Evolutionary conservation across 345 rosid genomes (phyloP).

Genomic region (Gynandropsis gynandra): DNA sequence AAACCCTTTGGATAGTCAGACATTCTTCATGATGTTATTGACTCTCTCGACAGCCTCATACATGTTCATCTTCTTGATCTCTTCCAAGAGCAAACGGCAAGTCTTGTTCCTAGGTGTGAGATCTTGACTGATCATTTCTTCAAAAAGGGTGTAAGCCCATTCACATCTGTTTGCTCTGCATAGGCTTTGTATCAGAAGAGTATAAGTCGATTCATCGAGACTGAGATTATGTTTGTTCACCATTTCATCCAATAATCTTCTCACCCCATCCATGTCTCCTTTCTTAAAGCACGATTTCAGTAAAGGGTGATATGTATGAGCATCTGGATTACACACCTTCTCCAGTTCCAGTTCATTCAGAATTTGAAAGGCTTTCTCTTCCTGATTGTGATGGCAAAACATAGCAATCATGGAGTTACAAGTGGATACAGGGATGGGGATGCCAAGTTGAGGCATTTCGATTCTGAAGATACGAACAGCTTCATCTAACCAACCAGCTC

Average conservation of each 20-base stretch:
- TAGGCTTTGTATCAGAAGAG: slow-evolving; percentile 71
- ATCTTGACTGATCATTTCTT: slow-evolving; percentile 65
- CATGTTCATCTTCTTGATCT: slow-evolving; percentile 48
- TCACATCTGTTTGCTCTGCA: slow-evolving; percentile 54
- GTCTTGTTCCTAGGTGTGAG: slow-evolving; percentile 55
- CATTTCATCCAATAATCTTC: slow-evolving; percentile 54
- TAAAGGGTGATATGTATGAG: slow-evolving; percentile 61
- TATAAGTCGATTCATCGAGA: slow-evolving; percentile 58
- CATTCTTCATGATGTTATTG: slow-evolving; percentile 48
- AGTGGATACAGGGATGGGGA: slow-evolving; percentile 47
- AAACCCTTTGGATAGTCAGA: no score
- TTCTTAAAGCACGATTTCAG: slow-evolving; percentile 59
- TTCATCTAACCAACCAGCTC: slow-evolving; percentile 48
- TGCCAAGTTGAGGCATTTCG: slow-evolving; percentile 47
- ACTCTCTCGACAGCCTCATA: slow-evolving; percentile 47
- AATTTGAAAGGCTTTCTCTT: slow-evolving; percentile 38
- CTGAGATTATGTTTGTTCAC: slow-evolving; percentile 73
- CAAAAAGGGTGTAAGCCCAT: slow-evolving; percentile 65
- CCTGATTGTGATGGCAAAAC: slow-evolving; percentile 52
- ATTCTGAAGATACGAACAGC: slow-evolving; percentile 46
- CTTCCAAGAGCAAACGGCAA: slow-evolving; percentile 57
- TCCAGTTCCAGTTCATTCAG: slow-evolving; percentile 48
- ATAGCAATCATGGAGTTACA: slow-evolving; percentile 74
- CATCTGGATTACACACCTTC: slow-evolving; percentile 50
- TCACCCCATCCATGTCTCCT: slow-evolving; percentile 51